Evolutionary conservation across 352 stramenopile species (phyloP), one percentile per base, ranked within the genome.

Genomic region (Globisporangium megalacanthum): DNA sequence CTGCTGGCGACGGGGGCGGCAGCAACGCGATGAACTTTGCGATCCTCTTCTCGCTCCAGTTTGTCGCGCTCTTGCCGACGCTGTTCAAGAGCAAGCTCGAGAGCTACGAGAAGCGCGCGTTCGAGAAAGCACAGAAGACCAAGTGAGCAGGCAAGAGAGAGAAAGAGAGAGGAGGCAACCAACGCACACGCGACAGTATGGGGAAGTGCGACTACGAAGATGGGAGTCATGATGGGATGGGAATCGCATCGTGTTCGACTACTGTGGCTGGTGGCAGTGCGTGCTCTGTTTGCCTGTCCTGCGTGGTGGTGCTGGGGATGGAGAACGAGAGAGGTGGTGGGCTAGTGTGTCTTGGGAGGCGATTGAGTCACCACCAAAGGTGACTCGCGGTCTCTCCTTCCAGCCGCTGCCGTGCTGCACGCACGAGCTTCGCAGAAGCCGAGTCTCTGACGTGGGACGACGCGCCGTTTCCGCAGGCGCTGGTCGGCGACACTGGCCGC

Each of bases 81-180:
- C 60, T 94, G 6, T 90, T 94, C 64, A 94, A 94, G 75, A 72
- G 79, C 69, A 92, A 92, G 66, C 84, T 94, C 29, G 80, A 88
- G 52, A 88, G 77, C 48, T 92, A 88, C 59, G 82, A 92, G 75
- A 77, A 90, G 66, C 52, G 79, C 10, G 68, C 77, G 19, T 92
- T 92, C 55, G 79, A 88, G 31, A 88, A 88, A 60, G 58, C 54
- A 35, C 25, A 29, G 25, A 85, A 87, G 66, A 65, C 44, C 48
- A 73, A 65, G 37, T 60, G 42, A 65, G 44, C 20, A 39, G 10
- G 35, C 7, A 8, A 13, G 35, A 39, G 35, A 13, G 35, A 39
- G 35, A 39, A 5, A 39, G 35, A 13, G 35, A 13, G 33, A 13
- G 35, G 35, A 13, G 35, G 35, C 35, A 29, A 4, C 25, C 25